Conservation (phyloP, 2,329 filamentous ascomycete species). For the Colletotrichum shisoi region DNA sequence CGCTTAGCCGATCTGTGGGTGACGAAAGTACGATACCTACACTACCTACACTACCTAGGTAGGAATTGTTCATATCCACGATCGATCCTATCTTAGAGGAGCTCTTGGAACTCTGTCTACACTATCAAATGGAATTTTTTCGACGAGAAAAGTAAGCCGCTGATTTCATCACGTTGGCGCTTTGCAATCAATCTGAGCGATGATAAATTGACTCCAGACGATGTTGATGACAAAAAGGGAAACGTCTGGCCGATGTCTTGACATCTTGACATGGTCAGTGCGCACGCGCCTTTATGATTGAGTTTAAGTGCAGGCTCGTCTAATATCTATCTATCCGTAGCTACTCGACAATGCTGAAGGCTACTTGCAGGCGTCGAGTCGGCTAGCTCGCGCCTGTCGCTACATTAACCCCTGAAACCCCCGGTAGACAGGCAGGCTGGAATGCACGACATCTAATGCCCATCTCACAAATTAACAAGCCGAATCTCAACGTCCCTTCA, state of each 20-base stretch:
- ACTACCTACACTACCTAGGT: too few species aligned
- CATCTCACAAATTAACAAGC: constrained; percentile 17
- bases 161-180: not conserved
- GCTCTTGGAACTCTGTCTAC: not conserved
- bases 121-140: not conserved
- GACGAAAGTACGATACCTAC: not conserved
- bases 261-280: constrained; percentile 6
- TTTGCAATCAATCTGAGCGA: not conserved
- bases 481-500: not conserved
- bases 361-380: not conserved
- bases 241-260: not conserved
- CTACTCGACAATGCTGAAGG: not conserved
- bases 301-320: constrained; percentile 3
- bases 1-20: constrained; percentile 13
- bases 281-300: not conserved
- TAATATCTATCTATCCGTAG: not conserved
- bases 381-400: constrained; percentile 8
- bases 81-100: not conserved
- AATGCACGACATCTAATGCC: constrained; percentile 11
- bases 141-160: not conserved
- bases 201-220: not conserved
- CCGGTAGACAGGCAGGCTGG: constrained; percentile 4
- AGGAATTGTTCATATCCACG: not conserved
- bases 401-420: constrained; percentile 10
- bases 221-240: not conserved